Evolutionary conservation across 1,139 yeast genomes (phyloP).

Genomic region (Arxiozyma slooffiae): DNA sequence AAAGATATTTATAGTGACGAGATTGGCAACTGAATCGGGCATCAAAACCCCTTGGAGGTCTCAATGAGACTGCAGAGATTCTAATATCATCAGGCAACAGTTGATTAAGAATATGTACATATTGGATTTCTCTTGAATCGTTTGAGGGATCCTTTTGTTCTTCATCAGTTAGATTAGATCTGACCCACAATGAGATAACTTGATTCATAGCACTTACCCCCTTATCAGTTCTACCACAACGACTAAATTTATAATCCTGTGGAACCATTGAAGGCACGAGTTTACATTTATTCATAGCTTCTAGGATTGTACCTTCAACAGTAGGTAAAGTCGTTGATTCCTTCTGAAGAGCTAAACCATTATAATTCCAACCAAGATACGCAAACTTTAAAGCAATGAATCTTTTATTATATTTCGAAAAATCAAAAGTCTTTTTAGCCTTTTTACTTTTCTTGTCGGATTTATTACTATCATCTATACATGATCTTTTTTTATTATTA

Average conservation of each 20-base stretch:
- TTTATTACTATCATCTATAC: background rate
- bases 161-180: slow-evolving; percentile 51
- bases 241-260: slow-evolving; percentile 56
- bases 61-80: slow-evolving; percentile 67
- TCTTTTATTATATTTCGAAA: slow-evolving; percentile 54
- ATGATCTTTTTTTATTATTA: slow-evolving; percentile 8
- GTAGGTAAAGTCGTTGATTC: slow-evolving; percentile 76
- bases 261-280: slow-evolving; percentile 56
- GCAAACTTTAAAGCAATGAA: slow-evolving; percentile 75
- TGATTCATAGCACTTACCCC: slow-evolving; percentile 98
- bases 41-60: slow-evolving; percentile 77
- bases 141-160: slow-evolving; percentile 49
- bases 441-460: slow-evolving; percentile 4
- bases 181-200: slow-evolving; percentile 68
- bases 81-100: slow-evolving; percentile 73
- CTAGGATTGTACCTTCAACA: slow-evolving; percentile 66
- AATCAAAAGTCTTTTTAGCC: slow-evolving; percentile 50
- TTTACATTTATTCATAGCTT: slow-evolving; percentile 59
- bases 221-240: slow-evolving; percentile 94
- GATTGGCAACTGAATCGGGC: slow-evolving; percentile 83
- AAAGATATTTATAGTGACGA: slow-evolving; percentile 80
- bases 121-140: slow-evolving; percentile 66
- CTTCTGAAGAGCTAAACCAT: slow-evolving; percentile 76
- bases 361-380: slow-evolving; percentile 87
- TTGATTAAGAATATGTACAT: slow-evolving; percentile 64